Evolutionary conservation across 345 rosid genomes (phyloP).

Genomic region (Gossypium mustelinum): DNA sequence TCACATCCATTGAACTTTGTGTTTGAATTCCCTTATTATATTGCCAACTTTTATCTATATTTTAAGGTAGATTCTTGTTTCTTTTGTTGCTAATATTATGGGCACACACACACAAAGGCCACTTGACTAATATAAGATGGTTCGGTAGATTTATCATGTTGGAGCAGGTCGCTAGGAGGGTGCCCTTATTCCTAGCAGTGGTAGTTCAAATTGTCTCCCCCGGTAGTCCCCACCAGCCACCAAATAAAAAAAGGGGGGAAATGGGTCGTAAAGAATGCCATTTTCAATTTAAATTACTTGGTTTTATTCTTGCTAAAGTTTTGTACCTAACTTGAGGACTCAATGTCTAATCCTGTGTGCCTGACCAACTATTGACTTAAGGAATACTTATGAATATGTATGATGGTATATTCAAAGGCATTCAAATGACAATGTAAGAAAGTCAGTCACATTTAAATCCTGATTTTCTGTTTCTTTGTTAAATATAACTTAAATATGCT

Average conservation of each 20-base stretch:
- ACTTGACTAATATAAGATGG: neutral
- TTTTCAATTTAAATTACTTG: neutral
- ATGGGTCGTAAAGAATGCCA: neutral
- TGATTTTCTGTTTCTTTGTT: neutral
- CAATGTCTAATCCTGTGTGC: neutral
- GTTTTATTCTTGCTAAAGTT: neutral
- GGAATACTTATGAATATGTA: neutral
- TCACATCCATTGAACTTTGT: neutral
- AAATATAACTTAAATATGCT: neutral
- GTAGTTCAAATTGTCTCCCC: neutral
- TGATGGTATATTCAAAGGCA: constrained; percentile 3
- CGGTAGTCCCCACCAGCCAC: neutral
- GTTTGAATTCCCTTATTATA: neutral
- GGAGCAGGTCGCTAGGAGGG: neutral
- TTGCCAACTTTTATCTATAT: neutral
- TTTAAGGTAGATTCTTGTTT: neutral
- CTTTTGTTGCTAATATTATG: neutral
- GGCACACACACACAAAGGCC: neutral
- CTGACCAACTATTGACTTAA: neutral
- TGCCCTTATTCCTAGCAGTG: neutral
- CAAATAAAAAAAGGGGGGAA: neutral
- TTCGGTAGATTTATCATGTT: neutral
- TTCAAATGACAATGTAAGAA: neutral
- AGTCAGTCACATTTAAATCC: neutral
- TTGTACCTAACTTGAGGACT: neutral